Base-by-base conservation (phyloP, 2,329 filamentous ascomycete genomes). In the Nemania diffusa region DNA sequence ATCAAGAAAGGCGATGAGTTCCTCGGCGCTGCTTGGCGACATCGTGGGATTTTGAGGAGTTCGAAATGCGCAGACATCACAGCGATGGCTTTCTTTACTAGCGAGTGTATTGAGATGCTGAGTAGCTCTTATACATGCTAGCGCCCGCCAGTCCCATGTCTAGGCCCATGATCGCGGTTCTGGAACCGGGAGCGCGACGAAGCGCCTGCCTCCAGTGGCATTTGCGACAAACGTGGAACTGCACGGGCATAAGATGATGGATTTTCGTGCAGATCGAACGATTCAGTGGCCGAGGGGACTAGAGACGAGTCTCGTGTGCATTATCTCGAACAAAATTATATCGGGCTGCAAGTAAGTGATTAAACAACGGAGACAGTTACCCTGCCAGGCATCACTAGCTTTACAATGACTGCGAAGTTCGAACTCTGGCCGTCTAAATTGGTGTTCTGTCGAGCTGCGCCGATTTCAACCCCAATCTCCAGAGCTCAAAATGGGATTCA, bases 1-100 rank as follows among this genome's bases (percentile, higher is more conserved):
- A 11, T 67, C 64, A 13, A 67, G 64, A 26, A 63, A 29, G 7
- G 44, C 27, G 15, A 67, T 42, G 17, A 67, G 48, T 15, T 46
- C 53, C 24, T 58, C 5, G 20, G 64, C 26, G 40, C 44, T 57
- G n/a, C 17, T 46, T 15, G 63, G 61, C 15, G 34, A 34, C 63
- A 65, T 65, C 20, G 11, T 56, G 42, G 42, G 24, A 5, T 24
- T 56, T 34, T 48, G 26, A 17, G 11, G 34, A 29, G 44, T 6
- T 34, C 22, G n/a, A 22, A 37, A 44, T 52, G 34, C 8, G 32
- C n/a, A 46, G 34, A 57, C 29, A 46, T 42, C 37, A 5, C 22
- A 20, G 20, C 13, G 32, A 65, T 13, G 20, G 11, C 20, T 52
- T 44, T 55, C 32, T 20, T 34, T 26, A 50, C 61, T 44, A 20